A percentile compares a stretch with the other conserved stretches of the same genome.
phyloP scores from a whole-genome alignment of 305 asterid genomes.

The Stenogyne calaminthoides region DNA sequence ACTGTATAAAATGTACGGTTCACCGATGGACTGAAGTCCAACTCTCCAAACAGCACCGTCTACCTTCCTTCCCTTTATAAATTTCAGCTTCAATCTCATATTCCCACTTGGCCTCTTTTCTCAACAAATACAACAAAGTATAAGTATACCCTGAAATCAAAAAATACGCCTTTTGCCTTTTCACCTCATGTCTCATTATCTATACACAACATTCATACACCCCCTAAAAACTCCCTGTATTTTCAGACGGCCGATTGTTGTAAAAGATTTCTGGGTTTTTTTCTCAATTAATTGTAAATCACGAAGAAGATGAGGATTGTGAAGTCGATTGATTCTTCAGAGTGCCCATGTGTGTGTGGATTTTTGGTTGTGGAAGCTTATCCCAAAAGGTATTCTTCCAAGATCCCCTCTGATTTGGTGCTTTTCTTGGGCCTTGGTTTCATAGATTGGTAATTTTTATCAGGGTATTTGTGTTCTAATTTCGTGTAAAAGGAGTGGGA shows the following conservation, averaged over 20 bases:
- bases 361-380: constrained; percentile 82
- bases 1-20: too few species aligned
- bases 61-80: too few species aligned
- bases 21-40: too few species aligned
- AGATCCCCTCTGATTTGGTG: constrained; percentile 82
- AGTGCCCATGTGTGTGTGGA: constrained; percentile 57
- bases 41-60: background rate
- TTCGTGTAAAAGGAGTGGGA: constrained; percentile 21
- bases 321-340: constrained; percentile 59
- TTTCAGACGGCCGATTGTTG: constrained; percentile 19
- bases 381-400: constrained; percentile 90
- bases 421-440: constrained; percentile 86
- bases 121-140: background rate
- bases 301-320: constrained; percentile 48
- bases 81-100: constrained; percentile 11
- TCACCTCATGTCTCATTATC: constrained; percentile 31
- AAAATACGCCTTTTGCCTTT: constrained; percentile 35
- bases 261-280: background rate
- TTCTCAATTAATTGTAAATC: background rate
- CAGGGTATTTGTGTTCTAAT: background rate
- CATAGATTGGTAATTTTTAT: constrained; percentile 91
- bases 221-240: constrained; percentile 1
- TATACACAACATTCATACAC: constrained; percentile 25
- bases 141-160: background rate
- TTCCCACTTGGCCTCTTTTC: constrained; percentile 10